A percentile compares a stretch with the other conserved stretches of the same genome.
phyloP scores from a whole-genome alignment of 2,329 filamentous ascomycete genomes.

The Trichoderma oligosporum region DNA sequence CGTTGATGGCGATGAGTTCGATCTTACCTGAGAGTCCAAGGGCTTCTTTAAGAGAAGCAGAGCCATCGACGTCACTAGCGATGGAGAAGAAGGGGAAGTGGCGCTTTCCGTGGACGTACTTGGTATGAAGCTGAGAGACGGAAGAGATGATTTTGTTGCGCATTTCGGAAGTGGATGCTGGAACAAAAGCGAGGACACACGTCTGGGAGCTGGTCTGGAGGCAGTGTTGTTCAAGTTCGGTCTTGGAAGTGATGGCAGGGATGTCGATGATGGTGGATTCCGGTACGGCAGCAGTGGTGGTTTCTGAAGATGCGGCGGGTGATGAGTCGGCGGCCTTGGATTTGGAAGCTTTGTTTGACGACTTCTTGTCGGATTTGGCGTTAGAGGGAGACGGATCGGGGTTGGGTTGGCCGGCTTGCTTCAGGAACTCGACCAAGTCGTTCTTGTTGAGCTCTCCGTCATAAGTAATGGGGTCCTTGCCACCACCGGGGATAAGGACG shows the following conservation, averaged over 20 bases:
- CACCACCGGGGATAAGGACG: conserved; percentile 70
- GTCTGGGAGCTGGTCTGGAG: conserved; percentile 72
- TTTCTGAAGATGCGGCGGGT: conserved; percentile 31
- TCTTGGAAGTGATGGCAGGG: conserved; percentile 57
- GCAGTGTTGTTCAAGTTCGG: conserved; percentile 67
- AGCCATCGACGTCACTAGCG: conserved; percentile 44
- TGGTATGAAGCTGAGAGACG: conserved; percentile 71
- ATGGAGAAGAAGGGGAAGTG: conserved; percentile 83
- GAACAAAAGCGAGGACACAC: conserved; percentile 74
- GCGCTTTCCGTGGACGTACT: conserved; percentile 62
- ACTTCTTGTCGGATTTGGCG: conserved; percentile 34
- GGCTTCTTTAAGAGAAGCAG: conserved; percentile 41
- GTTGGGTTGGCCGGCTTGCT: conserved; percentile 74
- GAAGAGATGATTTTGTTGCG: conserved; percentile 57
- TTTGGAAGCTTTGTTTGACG: conserved; percentile 30
- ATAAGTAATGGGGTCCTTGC: conserved; percentile 67
- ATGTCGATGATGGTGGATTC: conserved; percentile 54
- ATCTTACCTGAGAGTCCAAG: conserved; percentile 60
- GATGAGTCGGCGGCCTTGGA: conserved; percentile 21
- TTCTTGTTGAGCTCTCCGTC: conserved; percentile 83
- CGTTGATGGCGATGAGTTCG: conserved; percentile 79
- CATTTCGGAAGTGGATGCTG: conserved; percentile 48
- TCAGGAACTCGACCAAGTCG: conserved; percentile 75
- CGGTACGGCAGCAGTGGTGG: conserved; percentile 22
- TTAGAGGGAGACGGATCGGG: conserved; percentile 57